Conservation (phyloP, 805 yeast genomes). For the Zygosaccharomyces kombuchaensis region DNA sequence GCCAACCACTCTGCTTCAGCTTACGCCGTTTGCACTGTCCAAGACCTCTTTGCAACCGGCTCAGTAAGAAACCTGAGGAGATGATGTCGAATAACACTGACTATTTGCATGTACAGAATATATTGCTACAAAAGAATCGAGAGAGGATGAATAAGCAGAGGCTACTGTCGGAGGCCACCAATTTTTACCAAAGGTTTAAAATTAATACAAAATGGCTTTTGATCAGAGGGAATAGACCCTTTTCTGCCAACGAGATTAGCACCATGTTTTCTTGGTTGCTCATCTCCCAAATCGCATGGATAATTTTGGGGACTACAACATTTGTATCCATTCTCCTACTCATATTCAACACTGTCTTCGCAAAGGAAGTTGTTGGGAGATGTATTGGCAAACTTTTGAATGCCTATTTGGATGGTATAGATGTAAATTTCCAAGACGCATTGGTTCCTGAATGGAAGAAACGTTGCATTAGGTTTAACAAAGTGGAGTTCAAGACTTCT, state of each 20-base stretch:
- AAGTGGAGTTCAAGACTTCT: constrained; percentile 64
- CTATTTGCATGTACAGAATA: constrained; percentile 23
- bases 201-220: constrained; percentile 69
- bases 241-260: constrained; percentile 79
- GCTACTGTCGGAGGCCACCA: constrained; percentile 39
- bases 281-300: constrained; percentile 75
- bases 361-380: constrained; percentile 83
- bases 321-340: constrained; percentile 75
- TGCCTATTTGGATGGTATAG: constrained; percentile 62
- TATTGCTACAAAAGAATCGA: constrained; percentile 20
- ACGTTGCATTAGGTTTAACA: constrained; percentile 74
- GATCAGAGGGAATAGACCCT: constrained; percentile 73
- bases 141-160: constrained; percentile 34
- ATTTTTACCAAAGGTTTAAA: constrained; percentile 43
- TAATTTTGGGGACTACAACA: constrained; percentile 84
- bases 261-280: constrained; percentile 89
- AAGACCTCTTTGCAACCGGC: constrained; percentile 4
- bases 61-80: constrained; percentile 9
- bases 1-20: neutral
- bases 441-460: constrained; percentile 90
- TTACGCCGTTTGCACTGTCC: neutral
- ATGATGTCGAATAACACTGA: constrained; percentile 22
- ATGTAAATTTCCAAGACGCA: constrained; percentile 82
- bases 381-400: constrained; percentile 75
- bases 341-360: constrained; percentile 74